Base-by-base conservation (phyloP, 345 rosid species). In the Linum tenue region DNA sequence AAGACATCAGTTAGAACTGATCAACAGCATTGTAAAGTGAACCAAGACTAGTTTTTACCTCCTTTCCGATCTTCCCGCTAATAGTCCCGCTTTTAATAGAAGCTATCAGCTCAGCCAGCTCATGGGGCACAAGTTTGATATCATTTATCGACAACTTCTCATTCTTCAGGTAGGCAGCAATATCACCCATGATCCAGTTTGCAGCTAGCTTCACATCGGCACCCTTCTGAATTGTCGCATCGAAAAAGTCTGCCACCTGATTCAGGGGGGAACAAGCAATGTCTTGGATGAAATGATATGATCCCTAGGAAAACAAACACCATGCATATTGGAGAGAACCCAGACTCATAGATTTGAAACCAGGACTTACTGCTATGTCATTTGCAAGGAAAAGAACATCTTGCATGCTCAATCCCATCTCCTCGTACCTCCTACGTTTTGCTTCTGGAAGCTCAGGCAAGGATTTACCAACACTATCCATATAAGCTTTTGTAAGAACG, bases 301-400 rank as follows among this genome's bases (percentile, higher is more conserved):
- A 48, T 1, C 14, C 11, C 12, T 5, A 48, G 15, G 53, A 1
- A 41, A 41, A 41, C 44, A 41, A 41, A 8, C 5, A 48, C 31
- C 31, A 22, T 22, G 31, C 31, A 22, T 22, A 22, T 22, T 22
- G 31, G 31, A 48, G 14, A 48, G 3, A 9, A 48, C 3, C 14
- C 14, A 10, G 14, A 12, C 53, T 48, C 14, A 12, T 9, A 43
- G 60, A 37, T 17, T 48, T n/a, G 8, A 0, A 42, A 48, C n/a
- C 14, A 71, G 64, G 68, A 72, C 92, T 85, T 83, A 88, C 95
- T 64, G 76, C 81, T 60, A 77, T 72, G 68, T 90, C 92, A 63
- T 90, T 92, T 31, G 95, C 86, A n/a, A 92, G 94, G 92, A 88
- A 92, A 74, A 92, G 89, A 59, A 90, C 89, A 73, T 92, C 99